Conservation (phyloP, 1,139 yeast species). For the Kodamaea sp. region DNA sequence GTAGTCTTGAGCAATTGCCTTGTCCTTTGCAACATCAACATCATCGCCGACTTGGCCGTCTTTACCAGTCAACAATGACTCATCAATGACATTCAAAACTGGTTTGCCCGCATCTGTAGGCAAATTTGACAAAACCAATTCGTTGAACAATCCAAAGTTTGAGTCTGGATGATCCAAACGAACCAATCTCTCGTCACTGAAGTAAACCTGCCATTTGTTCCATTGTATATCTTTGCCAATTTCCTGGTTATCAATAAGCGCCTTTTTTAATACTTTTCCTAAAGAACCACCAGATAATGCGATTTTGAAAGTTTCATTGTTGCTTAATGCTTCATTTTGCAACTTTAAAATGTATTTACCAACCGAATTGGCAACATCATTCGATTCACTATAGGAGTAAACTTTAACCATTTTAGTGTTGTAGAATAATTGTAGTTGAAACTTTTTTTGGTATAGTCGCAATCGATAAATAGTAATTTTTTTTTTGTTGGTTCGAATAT, state of each 20-base stretch:
- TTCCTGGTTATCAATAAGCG: conserved; percentile 58
- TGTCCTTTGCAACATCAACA: conserved; percentile 36
- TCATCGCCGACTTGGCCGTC: conserved; percentile 40
- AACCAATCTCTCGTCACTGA: conserved; percentile 94
- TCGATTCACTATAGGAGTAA: conserved; percentile 51
- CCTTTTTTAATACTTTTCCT: conserved; percentile 69
- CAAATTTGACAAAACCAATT: conserved; percentile 49
- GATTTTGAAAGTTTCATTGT: conserved; percentile 51
- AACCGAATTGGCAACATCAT: conserved; percentile 52
- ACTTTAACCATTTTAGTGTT: conserved; percentile 26
- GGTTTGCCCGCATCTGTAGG: conserved; percentile 32
- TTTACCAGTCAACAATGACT: conserved; percentile 40
- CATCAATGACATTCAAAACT: conserved; percentile 49
- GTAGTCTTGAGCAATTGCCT: conserved; percentile 50
- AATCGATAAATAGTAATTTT: background rate
- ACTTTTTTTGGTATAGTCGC: background rate
- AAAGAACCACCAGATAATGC: conserved; percentile 92
- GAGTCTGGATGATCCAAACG: conserved; percentile 78
- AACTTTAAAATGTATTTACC: conserved; percentile 51
- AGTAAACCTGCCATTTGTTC: conserved; percentile 88
- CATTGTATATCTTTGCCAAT: conserved; percentile 49
- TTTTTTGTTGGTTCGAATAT: background rate
- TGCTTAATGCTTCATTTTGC: conserved; percentile 51
- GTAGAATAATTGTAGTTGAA: too few species aligned
- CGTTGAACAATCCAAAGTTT: conserved; percentile 61